Base-by-base conservation (phyloP, 495 filamentous ascomycete genomes). In the Hypomontagnella monticulosa region DNA sequence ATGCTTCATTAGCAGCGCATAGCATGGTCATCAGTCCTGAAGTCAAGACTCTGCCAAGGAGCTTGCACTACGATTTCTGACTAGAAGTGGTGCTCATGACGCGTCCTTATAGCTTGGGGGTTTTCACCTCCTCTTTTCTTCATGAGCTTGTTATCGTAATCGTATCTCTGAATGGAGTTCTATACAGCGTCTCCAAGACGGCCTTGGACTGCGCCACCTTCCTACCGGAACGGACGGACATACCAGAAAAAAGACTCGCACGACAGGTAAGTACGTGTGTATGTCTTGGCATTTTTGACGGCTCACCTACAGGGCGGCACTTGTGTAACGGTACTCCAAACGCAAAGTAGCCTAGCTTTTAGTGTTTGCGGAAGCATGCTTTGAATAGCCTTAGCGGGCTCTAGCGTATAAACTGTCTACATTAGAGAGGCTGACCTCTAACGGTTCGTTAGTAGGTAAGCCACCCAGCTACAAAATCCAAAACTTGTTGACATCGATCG, bases 41-140 rank as follows among this genome's bases (percentile, higher is more conserved):
- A 32, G 44, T 50, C 42, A 55, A 55, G 42, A 44, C 65, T 53
- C 43, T 59, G 65, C 58, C 65, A 63, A 62, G 58, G 19, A 58
- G 47, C 42, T 16, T 16, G 20, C 27, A 16, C 33, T 52, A 12
- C 65, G 37, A 41, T 37, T 9, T 9, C 27, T 46, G 11, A 32
- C 52, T 53, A 27, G n/a, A 20, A 42, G 55, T 50, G 43, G 36
- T 23, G 34, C 40, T 15, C 38, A 36, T 68, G 58, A 68, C 65
- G 65, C 65, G 65, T 53, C 58, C 30, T 43, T 20, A n/a, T 19
- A 14, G 9, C 40, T 54, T 58, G 30, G 3, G 18, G 12, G 30
- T 58, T 52, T 30, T 19, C 30, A 12, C 14, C 2, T 20, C 14
- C 3, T 33, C 23, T 40, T 14, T 36, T 36, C 33, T 37, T 38